phyloP scores from a whole-genome alignment of 1,284 basidiomycete genomes.

The Ustilago loliicola region DNA sequence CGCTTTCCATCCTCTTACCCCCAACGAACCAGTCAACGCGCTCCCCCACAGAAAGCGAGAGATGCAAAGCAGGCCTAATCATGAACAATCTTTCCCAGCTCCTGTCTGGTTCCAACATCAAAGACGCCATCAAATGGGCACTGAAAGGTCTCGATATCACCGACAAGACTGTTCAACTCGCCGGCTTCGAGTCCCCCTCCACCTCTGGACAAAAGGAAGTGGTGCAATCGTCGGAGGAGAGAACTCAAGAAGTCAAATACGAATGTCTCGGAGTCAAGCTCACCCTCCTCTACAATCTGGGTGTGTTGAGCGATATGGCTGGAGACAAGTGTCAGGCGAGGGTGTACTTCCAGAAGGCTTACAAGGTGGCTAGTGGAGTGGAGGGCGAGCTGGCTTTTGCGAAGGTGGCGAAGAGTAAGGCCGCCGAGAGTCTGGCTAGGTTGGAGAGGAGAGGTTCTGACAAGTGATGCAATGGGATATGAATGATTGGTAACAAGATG shows the following conservation, averaged over 20 bases:
- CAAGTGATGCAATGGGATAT: conserved; percentile 11
- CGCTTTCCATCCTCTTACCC: conserved; percentile 67
- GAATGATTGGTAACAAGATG: background rate
- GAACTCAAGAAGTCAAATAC: conserved; percentile 50
- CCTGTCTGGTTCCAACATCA: conserved; percentile 49
- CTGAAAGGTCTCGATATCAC: conserved; percentile 64
- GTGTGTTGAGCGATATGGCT: conserved; percentile 53
- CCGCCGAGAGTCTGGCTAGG: conserved; percentile 39
- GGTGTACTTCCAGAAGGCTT: conserved; percentile 55
- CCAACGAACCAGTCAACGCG: conserved; percentile 10
- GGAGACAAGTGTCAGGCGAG: conserved; percentile 55
- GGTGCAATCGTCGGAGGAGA: conserved; percentile 37
- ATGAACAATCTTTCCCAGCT: conserved; percentile 70
- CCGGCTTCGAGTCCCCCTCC: conserved; percentile 49
- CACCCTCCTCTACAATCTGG: conserved; percentile 66
- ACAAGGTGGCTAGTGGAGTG: conserved; percentile 32
- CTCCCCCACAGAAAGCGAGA: conserved; percentile 62
- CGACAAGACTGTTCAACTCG: conserved; percentile 53
- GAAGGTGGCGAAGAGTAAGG: conserved; percentile 32
- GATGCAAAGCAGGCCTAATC: conserved; percentile 66
- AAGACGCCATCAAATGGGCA: conserved; percentile 66
- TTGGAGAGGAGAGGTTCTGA: conserved; percentile 36
- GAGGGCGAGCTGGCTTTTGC: conserved; percentile 23
- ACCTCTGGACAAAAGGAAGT: conserved; percentile 16
- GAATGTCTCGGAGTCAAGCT: conserved; percentile 66